Evolutionary conservation across 2,329 filamentous ascomycete genomes (phyloP), one percentile per base, ranked within the genome.

Genomic region (Aspergillus bombycis): DNA sequence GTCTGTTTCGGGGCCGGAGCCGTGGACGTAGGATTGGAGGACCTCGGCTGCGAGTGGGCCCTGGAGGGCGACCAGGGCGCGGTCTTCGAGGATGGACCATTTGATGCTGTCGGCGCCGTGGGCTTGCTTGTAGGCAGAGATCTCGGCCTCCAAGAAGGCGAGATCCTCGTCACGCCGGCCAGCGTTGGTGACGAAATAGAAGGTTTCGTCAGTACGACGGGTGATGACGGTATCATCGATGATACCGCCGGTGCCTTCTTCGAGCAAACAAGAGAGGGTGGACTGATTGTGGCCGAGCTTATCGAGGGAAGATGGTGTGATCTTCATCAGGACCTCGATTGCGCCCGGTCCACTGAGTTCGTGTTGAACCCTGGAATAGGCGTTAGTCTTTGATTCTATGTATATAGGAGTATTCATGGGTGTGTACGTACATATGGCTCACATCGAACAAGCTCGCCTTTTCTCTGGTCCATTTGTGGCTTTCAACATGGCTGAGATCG

Each of bases 111-210:
- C 74, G 19, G 72, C 80, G 46, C 84, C 83, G 65, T 85, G 84
- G 59, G 84, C 81, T 67, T 83, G 80, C 67, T 82, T 81, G 78
- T 88, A 89, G 53, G 81, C 81, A 12, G 83, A 81, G 58, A 97
- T 85, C 77, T 96, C 87, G 64, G 87, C 82, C 52, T 83, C 83
- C 23, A 99, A 80, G 78, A 94, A 98, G 58, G 84, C 86, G 65
- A 91, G 83, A 79, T 98, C 94, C 81, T 97, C 97, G 54, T 93
- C 90, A 60, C 93, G 86, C 79, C 94, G 97, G 43, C 89, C 95
- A 30, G 94, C 95, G 77, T 99, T 99, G 67, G 94, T 96, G 65
- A 99, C 95, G 62, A 98, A 89, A 79, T 97, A 97, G 83, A 94
- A 98, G 60, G 86, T 80, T 63, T 93, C 87, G 61, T 86, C 84